Evolutionary conservation across 2,329 filamentous ascomycete species (phyloP).

Genomic region (Ascochyta viciae-villosae): DNA sequence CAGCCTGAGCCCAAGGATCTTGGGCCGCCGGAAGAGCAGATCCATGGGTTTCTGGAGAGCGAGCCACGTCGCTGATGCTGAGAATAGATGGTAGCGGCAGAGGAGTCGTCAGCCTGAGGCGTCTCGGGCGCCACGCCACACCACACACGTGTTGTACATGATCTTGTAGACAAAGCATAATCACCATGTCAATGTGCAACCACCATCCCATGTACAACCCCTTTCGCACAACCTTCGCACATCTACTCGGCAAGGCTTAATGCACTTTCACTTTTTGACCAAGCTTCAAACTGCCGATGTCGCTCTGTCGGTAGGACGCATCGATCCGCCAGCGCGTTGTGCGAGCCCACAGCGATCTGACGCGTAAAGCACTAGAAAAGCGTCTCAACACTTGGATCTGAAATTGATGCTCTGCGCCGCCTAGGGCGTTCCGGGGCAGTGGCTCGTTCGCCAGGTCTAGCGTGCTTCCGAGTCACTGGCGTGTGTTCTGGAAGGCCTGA

Average conservation of each 20-base stretch:
- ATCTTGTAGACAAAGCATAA: not conserved
- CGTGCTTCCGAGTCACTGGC: not conserved
- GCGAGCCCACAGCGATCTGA: not conserved
- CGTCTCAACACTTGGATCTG: conserved; percentile 7
- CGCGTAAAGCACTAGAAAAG: conserved; percentile 8
- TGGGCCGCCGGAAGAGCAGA: conserved; percentile 17
- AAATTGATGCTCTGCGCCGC: not conserved
- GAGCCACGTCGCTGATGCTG: conserved; percentile 10
- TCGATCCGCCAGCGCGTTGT: not conserved
- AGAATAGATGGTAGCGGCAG: not conserved
- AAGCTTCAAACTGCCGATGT: not conserved
- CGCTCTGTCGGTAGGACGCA: not conserved
- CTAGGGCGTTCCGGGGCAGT: not conserved
- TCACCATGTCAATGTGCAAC: conserved; percentile 3
- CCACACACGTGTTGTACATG: conserved; percentile 1
- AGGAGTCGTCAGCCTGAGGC: conserved; percentile 10
- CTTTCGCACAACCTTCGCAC: conserved; percentile 9
- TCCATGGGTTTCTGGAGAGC: conserved; percentile 23
- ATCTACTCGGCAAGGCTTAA: conserved; percentile 2
- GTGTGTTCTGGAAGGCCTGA: conserved; percentile 5
- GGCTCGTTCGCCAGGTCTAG: not conserved
- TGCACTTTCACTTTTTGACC: not conserved
- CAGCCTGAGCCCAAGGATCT: not conserved
- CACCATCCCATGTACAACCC: not conserved
- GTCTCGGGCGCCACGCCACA: not conserved